phyloP scores from a whole-genome alignment of 495 filamentous ascomycete genomes.

The Aspergillus egyptiacus region DNA sequence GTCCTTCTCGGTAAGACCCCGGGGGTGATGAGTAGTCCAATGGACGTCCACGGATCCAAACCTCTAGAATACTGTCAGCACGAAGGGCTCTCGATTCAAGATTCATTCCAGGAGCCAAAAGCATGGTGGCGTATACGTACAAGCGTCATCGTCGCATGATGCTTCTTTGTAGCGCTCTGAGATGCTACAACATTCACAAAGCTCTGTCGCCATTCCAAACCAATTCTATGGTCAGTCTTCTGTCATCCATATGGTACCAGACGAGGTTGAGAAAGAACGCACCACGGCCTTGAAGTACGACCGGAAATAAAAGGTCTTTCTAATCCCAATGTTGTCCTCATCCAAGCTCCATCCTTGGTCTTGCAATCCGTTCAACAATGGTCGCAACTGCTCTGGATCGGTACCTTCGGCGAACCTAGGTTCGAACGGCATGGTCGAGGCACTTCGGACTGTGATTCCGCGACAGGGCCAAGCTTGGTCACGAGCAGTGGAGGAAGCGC shows the following conservation, averaged over 20 bases:
- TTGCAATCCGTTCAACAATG: slow-evolving; percentile 23
- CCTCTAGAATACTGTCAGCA: slow-evolving; percentile 21
- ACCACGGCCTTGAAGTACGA: slow-evolving; percentile 44
- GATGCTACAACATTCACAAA: slow-evolving; percentile 39
- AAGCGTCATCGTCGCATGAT: slow-evolving; percentile 43
- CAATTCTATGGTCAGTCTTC: neutral
- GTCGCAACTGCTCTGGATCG: slow-evolving; percentile 24
- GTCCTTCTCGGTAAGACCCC: slow-evolving; percentile 66
- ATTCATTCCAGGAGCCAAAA: too few relatives aligned
- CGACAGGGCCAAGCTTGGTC: neutral
- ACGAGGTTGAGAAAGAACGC: slow-evolving; percentile 9
- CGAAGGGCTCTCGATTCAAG: too few relatives aligned
- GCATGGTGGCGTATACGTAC: slow-evolving; percentile 27
- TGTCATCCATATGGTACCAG: neutral
- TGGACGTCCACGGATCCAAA: slow-evolving; percentile 43
- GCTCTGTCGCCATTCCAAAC: slow-evolving; percentile 16
- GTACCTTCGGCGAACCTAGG: slow-evolving; percentile 34
- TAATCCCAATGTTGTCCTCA: slow-evolving; percentile 31
- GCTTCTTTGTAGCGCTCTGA: slow-evolving; percentile 39
- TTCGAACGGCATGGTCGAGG: slow-evolving; percentile 17
- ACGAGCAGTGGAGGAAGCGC: neutral
- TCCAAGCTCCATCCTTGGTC: slow-evolving; percentile 37
- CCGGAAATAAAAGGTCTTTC: slow-evolving; percentile 43
- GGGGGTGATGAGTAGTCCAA: slow-evolving; percentile 71
- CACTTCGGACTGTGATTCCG: slow-evolving; percentile 16